Base-by-base conservation (phyloP, 2,329 filamentous ascomycete species). In the Endocalyx cinctus region DNA sequence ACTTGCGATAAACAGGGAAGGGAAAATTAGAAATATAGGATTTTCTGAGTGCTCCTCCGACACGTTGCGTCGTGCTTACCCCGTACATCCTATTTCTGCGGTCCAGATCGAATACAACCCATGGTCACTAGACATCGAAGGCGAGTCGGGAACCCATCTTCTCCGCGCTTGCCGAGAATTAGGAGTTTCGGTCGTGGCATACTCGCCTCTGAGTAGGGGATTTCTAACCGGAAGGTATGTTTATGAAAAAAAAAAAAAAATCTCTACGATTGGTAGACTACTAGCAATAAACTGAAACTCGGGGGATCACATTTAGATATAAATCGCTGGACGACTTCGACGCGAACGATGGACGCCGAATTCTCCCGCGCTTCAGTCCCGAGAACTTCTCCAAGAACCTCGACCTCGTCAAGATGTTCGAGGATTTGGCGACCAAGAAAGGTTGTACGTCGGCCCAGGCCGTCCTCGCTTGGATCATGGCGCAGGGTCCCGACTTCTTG, bases 381-480 rank as follows among this genome's bases (percentile, higher is more conserved):
- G 8, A 23, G 20, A 23, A 23, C 20, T n/a, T 23, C 8, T 8
- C 20, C 8, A n/a, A n/a, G 8, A 23, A 23, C n/a, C 20, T 23
- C 5, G 19, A 5, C 3, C 33, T 40, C 27, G 34, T 37, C 27
- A 17, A 22, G 22, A 33, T 33, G n/a, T 33, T 40, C 13, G 22
- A 5, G 55, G 56, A 2, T 41, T 58, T 51, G 7, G 48, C 50
- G 5, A 41, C 61, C 61, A 47, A 58, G 58, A 68, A 69, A 43
- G 68, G 64, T 1, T 66, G 72, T 47, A 72, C 63, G 37, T 81
- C 81, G 76, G 69, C 70, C 29, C 66, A 72, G 37, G 65, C 81
- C 26, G 72, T 74, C 3, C 66, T 73, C 27, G 76, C 75, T 5
- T 82, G 77, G 77, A 58, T 60, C 13, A 40, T 64, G 34, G 55